Evolutionary conservation across 192 early-diverging fungal species (phyloP), one percentile per base, ranked within the genome.

Genomic region (Backusella australiensis): DNA sequence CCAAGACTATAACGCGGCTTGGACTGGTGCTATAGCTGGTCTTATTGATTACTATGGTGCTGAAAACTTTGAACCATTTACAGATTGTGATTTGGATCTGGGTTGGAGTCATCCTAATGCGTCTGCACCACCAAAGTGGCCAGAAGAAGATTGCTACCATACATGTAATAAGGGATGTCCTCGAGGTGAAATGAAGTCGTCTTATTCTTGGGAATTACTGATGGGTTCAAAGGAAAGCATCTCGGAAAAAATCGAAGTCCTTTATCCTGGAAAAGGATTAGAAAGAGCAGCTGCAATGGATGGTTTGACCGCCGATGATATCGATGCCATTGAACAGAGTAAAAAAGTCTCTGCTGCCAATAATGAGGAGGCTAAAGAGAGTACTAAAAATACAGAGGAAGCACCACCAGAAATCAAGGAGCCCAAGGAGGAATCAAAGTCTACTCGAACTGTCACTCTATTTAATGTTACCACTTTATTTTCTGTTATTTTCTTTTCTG

Each of bases 151-250:
- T 46, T 83, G 82, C 68, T 83, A 83, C 38, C 82, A 83, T 44
- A 83, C 82, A 4, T 83, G 82, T 53, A 83, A 83, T 34, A 80
- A 71, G 36, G 80, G 80, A 9, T 81, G 80, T 42, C 80, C 80
- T 34, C 73, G 80, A 67, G 80, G 80, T 19, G 39, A 75, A 44
- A 77, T 81, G 76, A 56, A 69, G 3, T 81, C 80, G 1, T 78
- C 76, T 42, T 77, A 75, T 29, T 67, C 80, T 14, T 81, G 80
- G 80, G 70, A 77, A 42, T 42, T 81, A 34, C 39, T 81, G 2
- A 75, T 71, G 72, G 67, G 69, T 21, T 49, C 70, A 49, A 17
- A 72, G 38, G 73, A 74, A 21, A 26, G 29, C 23, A 36, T 74
- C 1, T 14, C 49, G 23, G 52, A n/a, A 17, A 36, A 73, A 14